These are phyloP conservation scores for Rhododendron simsii DNA, from an alignment of 148 eudicot species.

Conservation along the genomic window DNA sequence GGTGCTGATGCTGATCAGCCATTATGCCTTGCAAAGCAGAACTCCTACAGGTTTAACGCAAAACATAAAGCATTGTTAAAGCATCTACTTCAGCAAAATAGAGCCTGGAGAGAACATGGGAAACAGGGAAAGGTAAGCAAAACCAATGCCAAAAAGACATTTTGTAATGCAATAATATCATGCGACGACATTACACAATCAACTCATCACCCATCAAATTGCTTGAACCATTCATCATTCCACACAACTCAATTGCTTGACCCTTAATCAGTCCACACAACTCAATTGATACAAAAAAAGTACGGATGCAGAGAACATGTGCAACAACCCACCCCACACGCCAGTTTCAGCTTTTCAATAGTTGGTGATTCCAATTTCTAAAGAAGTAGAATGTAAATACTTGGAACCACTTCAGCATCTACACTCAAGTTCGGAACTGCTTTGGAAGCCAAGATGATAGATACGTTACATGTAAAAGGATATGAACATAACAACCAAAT, in stretches of 20 bases:
- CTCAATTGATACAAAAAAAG: neutral
- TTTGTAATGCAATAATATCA: neutral
- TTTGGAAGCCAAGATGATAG: neutral
- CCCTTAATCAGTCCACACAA: neutral
- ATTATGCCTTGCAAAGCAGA: constrained; percentile 2
- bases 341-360: neutral
- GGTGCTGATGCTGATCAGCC: constrained; percentile 29
- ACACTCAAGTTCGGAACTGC: neutral
- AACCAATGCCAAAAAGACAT: neutral
- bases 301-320: neutral
- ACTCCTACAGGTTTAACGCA: neutral
- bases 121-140: neutral
- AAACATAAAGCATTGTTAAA: neutral
- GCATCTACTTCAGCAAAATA: neutral
- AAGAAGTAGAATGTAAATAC: neutral
- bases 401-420: neutral
- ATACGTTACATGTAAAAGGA: neutral
- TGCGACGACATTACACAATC: neutral
- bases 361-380: neutral
- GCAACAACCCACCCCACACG: neutral
- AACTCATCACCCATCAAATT: neutral
- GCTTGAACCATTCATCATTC: neutral
- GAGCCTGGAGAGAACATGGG: neutral
- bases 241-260: neutral
- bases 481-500: neutral